Evolutionary conservation across 1,139 yeast species (phyloP), one percentile per base, ranked within the genome.

Genomic region (Yamadazyma buinensis): DNA sequence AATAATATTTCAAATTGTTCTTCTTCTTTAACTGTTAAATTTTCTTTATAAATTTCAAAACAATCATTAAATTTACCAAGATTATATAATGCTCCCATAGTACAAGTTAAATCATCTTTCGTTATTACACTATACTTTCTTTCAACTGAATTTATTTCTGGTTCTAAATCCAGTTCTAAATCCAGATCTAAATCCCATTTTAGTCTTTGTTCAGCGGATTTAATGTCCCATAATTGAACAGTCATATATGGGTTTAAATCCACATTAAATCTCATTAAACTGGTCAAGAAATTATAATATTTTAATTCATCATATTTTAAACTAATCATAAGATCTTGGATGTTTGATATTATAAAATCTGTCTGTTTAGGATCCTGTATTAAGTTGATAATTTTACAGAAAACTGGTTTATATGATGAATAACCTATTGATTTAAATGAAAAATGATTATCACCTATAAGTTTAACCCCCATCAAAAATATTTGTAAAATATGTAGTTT

Each of bases 1-100:
- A 79, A 58, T 12, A 77, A 47, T 7, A 67, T 57, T 28, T 67
- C 72, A 36, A 76, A 70, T 40, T 67, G 73, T 23, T 55, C 59
- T 26, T 61, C 69, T 37, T 56, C 46, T 23, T 61, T 64, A 8
- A 64, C 41, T 3, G 47, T 37, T 2, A 61, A 49, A 37, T 54
- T 39, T 4, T 45, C 28, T 19, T 52, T 39, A 36, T 65, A 62
- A 5, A 62, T 36, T 2, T 47, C 48, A 7, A 57, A 35, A 1
- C 64, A 65, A 22, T 54, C 48, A 5, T 51, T 41, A 38, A 49
- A 57, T 24, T 54, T 39, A 23, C 57, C 47, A 12, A 52, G 32
- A 6, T 39, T 37, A 10, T 52, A 43, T 26, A 60, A 55, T 1
- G 72, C 58, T 13, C 37, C 33, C 61, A 72, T 58, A 10, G 58